Evolutionary conservation across 495 filamentous ascomycete genomes (phyloP).

Genomic region (Lineolata rhizophorae): DNA sequence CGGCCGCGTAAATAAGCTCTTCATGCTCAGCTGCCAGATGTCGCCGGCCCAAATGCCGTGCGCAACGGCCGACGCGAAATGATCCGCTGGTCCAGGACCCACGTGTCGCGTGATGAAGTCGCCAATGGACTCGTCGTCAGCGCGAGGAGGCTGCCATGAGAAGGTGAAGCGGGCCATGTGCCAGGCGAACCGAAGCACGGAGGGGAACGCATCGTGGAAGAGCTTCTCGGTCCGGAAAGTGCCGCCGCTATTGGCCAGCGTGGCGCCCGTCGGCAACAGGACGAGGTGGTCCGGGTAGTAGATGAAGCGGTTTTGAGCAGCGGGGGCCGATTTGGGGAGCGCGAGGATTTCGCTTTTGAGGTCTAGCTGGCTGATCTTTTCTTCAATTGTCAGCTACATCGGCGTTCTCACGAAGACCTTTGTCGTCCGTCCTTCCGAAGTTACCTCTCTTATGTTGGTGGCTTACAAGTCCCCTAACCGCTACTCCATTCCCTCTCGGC

Average conservation of each 20-base stretch:
- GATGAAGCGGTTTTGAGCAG: slow-evolving; percentile 48
- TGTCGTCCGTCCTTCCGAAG: too few relatives aligned
- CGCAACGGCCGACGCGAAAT: slow-evolving; percentile 51
- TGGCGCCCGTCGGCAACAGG: slow-evolving; percentile 39
- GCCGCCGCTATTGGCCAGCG: slow-evolving; percentile 8
- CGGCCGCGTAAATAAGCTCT: slow-evolving; percentile 30
- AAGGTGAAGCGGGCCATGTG: background rate
- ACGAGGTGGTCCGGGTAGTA: slow-evolving; percentile 88
- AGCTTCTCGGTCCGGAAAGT: background rate
- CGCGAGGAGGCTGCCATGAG: background rate
- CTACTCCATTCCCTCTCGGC: slow-evolving; percentile 22
- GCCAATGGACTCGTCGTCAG: slow-evolving; percentile 49
- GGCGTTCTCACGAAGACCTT: too few relatives aligned
- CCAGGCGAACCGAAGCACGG: background rate
- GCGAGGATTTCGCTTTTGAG: slow-evolving; percentile 40
- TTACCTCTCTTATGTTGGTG: too few relatives aligned
- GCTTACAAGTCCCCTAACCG: slow-evolving; percentile 34
- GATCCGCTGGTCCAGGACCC: slow-evolving; percentile 38
- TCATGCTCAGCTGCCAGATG: slow-evolving; percentile 54
- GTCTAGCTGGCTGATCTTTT: slow-evolving; percentile 40
- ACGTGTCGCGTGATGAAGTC: slow-evolving; percentile 39
- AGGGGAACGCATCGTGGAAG: background rate
- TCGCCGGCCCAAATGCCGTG: slow-evolving; percentile 95
- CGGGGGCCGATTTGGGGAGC: slow-evolving; percentile 25
- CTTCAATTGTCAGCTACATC: too few relatives aligned